A percentile compares a stretch with the other conserved stretches of the same genome.
Conservation (phyloP, 306 rosid species). For the Quercus ilex region DNA sequence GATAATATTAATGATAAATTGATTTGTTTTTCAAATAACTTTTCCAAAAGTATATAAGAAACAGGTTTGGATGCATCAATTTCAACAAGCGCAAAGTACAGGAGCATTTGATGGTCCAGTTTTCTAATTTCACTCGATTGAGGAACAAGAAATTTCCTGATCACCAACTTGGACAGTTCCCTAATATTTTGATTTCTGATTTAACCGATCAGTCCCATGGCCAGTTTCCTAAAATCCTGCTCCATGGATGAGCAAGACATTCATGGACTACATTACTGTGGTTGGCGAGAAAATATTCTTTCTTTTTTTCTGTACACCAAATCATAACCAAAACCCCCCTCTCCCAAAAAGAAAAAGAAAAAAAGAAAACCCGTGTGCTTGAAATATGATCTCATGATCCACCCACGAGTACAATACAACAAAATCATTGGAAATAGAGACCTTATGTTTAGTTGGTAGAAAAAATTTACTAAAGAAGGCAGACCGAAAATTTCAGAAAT, state of each 20-base stretch:
- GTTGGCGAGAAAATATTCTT: not conserved
- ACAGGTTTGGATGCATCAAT: not conserved
- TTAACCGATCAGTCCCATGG: not conserved
- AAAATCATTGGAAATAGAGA: not conserved
- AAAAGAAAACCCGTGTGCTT: not conserved
- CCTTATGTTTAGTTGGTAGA: not conserved
- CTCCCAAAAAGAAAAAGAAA: too few species aligned
- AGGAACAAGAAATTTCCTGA: not conserved
- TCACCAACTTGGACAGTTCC: not conserved
- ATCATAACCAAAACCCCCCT: not conserved
- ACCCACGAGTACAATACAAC: not conserved
- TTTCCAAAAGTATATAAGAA: not conserved
- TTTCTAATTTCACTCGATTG: not conserved
- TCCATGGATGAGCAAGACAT: not conserved
- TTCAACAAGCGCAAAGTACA: not conserved
- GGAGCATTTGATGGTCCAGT: not conserved
- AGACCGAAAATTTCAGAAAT: not conserved
- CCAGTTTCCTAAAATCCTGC: not conserved
- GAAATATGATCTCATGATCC: not conserved
- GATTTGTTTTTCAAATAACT: not conserved
- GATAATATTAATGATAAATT: not conserved
- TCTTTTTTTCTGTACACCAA: not conserved
- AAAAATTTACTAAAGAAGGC: not conserved
- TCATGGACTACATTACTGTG: not conserved
- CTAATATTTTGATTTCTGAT: not conserved